Base-by-base conservation (phyloP, 2,329 filamentous ascomycete species). In the Xylaria sp. region DNA sequence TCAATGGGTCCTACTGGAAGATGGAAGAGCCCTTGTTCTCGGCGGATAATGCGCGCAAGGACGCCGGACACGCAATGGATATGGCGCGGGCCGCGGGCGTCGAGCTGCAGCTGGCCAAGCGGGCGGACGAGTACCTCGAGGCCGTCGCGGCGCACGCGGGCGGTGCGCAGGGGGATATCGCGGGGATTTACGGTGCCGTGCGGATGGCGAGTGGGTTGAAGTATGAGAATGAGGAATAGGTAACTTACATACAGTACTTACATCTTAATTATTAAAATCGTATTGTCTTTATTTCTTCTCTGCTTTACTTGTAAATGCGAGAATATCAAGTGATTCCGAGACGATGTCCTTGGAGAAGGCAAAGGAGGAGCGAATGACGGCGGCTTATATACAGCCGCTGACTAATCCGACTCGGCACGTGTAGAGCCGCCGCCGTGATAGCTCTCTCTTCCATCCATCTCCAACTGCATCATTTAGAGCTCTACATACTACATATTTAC, bases 31-130 rank as follows among this genome's bases (percentile, higher is more conserved):
- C 92, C n/a, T 76, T 94, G 7, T 96, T 96, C 72, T 85, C 85
- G 2, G 89, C 93, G 0, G 88, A 94, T 71, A 77, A 96, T 60
- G 92, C 91, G 4, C 79, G 88, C 62, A 96, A 96, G 72, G 92
- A 96, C 76, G 83, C 87, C 1, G 76, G 85, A 1, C 91, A 96
- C 78, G 90, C 89, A 3, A 76, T 85, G 71, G 78, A 76, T 57
- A 69, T 96, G 60, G 92, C 90, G 0, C 76, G 83, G 62, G 75
- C 75, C 23, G 80, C 78, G 4, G 91, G 89, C 0, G 79, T 82
- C 49, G 80, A 79, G 60, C 73, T 96, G 74, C 81, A 78, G 61
- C 86, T 84, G 63, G 76, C 89, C 0, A 85, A 89, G 73, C 79
- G 87, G 2, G 87, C 80, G 1, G 87, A 92, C 73, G 78, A 75